Percentiles rank a stretch among this genome's conserved stretches.
Evolutionary conservation across 441 rosid genomes (phyloP).

Genomic region (Adansonia grandidieri): DNA sequence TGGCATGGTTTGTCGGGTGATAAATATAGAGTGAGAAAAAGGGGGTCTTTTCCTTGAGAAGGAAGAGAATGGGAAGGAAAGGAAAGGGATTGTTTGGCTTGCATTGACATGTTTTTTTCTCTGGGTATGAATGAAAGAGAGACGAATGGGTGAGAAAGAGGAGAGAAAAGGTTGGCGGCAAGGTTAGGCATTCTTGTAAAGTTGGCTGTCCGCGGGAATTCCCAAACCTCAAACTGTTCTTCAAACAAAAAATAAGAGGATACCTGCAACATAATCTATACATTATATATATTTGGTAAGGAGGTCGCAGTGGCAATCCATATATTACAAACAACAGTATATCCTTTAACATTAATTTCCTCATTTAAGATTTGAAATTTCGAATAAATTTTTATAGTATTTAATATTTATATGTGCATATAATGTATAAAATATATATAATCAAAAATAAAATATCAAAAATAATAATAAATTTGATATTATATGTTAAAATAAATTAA

Average conservation of each 20-base stretch:
- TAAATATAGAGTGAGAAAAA: conserved; percentile 38
- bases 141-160: neutral
- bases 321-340: no score
- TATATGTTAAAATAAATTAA: no score
- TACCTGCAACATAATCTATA: no score
- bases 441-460: no score
- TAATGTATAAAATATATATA: no score
- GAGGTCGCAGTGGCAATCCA: no score
- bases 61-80: conserved; percentile 45
- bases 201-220: conserved; percentile 63
- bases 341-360: no score
- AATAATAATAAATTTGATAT: no score
- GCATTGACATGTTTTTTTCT: conserved; percentile 20
- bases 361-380: no score
- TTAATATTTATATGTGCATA: no score
- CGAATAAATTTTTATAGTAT: no score
- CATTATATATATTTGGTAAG: no score
- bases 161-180: neutral
- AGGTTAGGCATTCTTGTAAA: conserved; percentile 69
- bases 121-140: neutral
- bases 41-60: conserved; percentile 50
- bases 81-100: conserved; percentile 72
- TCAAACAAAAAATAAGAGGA: neutral
- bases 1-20: conserved; percentile 27
- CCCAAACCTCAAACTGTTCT: conserved; percentile 16